Conservation (phyloP, 805 yeast genomes). For the Yarrowia osloensis region DNA sequence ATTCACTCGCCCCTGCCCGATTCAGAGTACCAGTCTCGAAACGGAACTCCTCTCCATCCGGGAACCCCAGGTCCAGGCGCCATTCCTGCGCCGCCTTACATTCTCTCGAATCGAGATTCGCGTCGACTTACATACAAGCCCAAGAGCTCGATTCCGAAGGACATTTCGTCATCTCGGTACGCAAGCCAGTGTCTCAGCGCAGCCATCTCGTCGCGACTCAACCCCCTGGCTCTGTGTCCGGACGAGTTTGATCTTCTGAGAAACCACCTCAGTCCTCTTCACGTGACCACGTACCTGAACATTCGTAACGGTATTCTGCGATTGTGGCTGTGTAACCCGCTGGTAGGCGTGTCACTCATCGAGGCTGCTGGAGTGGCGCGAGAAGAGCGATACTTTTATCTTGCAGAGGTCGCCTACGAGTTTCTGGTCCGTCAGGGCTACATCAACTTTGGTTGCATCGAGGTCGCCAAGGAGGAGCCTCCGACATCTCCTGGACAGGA, state of each 20-base stretch:
- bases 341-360: constrained; percentile 45
- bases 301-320: constrained; percentile 48
- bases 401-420: constrained; percentile 49
- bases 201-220: constrained; percentile 45
- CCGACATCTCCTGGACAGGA: constrained; percentile 33
- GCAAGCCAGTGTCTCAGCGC: constrained; percentile 47
- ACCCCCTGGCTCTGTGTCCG: constrained; percentile 44
- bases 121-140: constrained; percentile 40
- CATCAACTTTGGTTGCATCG: constrained; percentile 48
- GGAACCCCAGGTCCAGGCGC: constrained; percentile 33
- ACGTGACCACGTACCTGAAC: constrained; percentile 48
- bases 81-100: constrained; percentile 35
- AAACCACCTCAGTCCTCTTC: constrained; percentile 41
- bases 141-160: constrained; percentile 46
- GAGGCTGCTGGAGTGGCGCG: constrained; percentile 50
- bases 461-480: constrained; percentile 36
- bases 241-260: constrained; percentile 45
- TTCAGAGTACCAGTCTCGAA: constrained; percentile 28
- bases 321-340: constrained; percentile 48
- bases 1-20: constrained; percentile 29
- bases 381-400: constrained; percentile 44
- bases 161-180: constrained; percentile 42
- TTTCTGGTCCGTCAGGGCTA: constrained; percentile 48
- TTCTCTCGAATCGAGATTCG: constrained; percentile 35
- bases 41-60: neutral